phyloP scores from a whole-genome alignment of 257 asterid genomes.

The Solanum gandarillasii region DNA sequence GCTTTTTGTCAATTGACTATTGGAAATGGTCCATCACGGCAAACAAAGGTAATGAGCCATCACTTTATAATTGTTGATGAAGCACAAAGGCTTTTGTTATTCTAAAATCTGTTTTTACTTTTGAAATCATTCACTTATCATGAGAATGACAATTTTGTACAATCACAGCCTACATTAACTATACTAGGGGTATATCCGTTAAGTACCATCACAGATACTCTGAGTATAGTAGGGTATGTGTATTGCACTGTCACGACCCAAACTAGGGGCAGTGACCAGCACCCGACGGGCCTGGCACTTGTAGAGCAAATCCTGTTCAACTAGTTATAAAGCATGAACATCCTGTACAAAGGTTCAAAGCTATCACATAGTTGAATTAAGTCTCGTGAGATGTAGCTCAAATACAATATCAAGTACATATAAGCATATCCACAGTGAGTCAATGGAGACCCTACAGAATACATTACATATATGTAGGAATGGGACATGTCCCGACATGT shows the following conservation, averaged over 20 bases:
- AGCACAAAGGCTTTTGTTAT: not conserved
- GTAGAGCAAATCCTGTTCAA: not conserved
- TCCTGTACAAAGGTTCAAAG: not conserved
- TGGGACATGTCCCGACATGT: not conserved
- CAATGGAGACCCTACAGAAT: not conserved
- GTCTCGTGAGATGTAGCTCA: not conserved
- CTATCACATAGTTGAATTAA: not conserved
- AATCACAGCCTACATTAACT: not conserved
- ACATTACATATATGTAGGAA: not conserved
- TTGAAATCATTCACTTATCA: not conserved
- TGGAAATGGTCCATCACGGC: conserved; percentile 67
- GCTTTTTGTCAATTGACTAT: conserved; percentile 61
- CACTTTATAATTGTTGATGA: conserved; percentile 5
- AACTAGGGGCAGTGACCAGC: not conserved
- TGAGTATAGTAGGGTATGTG: not conserved
- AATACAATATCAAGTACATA: not conserved
- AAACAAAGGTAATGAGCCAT: conserved; percentile 51
- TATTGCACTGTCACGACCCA: not conserved
- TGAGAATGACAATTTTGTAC: not conserved
- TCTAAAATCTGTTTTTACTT: not conserved
- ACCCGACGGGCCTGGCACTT: not conserved
- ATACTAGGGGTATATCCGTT: not conserved
- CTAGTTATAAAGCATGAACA: not conserved
- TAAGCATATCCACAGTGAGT: not conserved
- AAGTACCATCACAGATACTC: not conserved